Base-by-base conservation (phyloP, 306 rosid genomes). In the Senna siamea region DNA sequence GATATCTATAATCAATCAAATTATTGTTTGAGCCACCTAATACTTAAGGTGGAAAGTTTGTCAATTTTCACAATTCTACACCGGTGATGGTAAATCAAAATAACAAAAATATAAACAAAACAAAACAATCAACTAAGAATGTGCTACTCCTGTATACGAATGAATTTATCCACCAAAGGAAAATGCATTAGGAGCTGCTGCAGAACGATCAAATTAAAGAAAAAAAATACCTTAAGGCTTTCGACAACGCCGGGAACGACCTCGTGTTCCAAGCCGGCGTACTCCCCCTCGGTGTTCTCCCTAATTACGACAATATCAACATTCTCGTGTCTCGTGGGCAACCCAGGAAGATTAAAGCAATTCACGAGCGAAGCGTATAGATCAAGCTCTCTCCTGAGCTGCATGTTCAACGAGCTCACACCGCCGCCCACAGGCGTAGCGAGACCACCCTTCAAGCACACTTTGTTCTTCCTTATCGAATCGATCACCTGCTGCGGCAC, bases 191-290 rank as follows among this genome's bases (percentile, higher is more conserved):
- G 2, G 34, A 58, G 40, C 10, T 13, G 18, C 9, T n/a, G 65
- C 22, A 7, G 66, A 8, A 44, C 6, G 20, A 47, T 47, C 53
- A 47, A 0, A 9, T 9, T 6, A 58, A 28, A 38, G 30, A 1
- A 18, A 26, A 48, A 40, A 0, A 53, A 38, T 32, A 91, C 98
- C 98, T 92, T 89, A 46, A 92, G 98, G 76, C 98, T 92, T 75
- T 92, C 97, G 0, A 92, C 97, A 11, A 92, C 97, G 28, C 97
- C 97, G 2, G 97, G 97, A 82, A 92, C 90, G 38, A 92, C 96
- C 86, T 92, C 96, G 41, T 92, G 97, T 62, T 92, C 98, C 54
- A 89, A 86, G 10, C 98, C 98, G 1, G 98, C 41, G 75, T 92
- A 92, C 80, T 92, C 98, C 0, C 98, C 98, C 81, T 92, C 98